Base-by-base conservation (phyloP, 148 eudicot genomes). In the Silene conica region DNA sequence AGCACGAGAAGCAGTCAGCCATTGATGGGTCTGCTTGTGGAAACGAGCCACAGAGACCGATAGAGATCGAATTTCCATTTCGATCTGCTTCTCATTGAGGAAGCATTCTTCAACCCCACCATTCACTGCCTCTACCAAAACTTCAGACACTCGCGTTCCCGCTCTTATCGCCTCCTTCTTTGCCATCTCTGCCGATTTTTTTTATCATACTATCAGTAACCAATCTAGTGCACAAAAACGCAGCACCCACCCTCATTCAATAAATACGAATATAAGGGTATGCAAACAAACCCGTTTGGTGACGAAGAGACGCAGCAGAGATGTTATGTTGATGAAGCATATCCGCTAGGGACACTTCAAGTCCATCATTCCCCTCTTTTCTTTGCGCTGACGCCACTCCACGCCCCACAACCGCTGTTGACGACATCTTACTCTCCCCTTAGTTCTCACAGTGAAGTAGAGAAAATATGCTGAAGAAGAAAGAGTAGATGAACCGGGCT, bases 11-110 rank as follows among this genome's bases (percentile, higher is more conserved):
- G 93, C 87, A 0, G 88, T 79, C 20, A 94, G 83, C 98, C 98
- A 94, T 71, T 86, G 92, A 68, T 94, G 90, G n/a, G 96, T 91
- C 64, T 91, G 96, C 82, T 86, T 94, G 13, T 78, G 85, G 73
- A 85, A 94, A 1, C 89, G 87, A 16, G 73, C 26, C 65, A 89
- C 69, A 10, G 93, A 83, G 11, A 83, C 80, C 0, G 93, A 62
- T 63, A 94, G 60, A 0, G 92, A 83, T 59, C 96, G 82, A 19
- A 82, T 91, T 80, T 94, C 98, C 22, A 76, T 31, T 78, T 94
- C 97, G 28, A 94, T 91, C 50, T 90, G 86, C 80, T 91, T 91
- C 86, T 91, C 89, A 59, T 85, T 89, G 21, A 91, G 71, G 77
- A 91, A 91, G 26, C 89, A 80, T 58, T 91, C 90, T 73, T 91